These are phyloP conservation scores for Ustilago esculenta DNA, from an alignment of 1,284 basidiomycete species.

Conservation along the genomic window DNA sequence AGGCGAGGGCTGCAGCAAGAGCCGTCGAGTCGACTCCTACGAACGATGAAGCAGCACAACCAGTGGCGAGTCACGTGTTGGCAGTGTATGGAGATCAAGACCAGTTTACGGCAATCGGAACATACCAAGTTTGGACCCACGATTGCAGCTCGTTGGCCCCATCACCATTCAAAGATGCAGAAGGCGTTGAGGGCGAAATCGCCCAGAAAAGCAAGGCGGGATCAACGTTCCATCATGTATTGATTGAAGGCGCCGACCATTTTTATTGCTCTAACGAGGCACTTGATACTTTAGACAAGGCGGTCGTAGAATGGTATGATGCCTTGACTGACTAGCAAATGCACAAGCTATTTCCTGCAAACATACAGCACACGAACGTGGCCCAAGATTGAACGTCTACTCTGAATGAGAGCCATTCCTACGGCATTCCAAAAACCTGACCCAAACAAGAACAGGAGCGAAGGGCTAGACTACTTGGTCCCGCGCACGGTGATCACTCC, in stretches of 20 bases:
- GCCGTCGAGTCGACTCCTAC: constrained; percentile 14
- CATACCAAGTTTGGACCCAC: constrained; percentile 31
- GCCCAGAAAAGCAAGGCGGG: background rate
- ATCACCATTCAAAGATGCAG: background rate
- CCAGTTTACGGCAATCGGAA: constrained; percentile 37
- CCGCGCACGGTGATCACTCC: constrained; percentile 48
- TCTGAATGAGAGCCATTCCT: no score
- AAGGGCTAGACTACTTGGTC: constrained; percentile 13
- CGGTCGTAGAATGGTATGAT: constrained; percentile 31
- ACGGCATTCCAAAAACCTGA: background rate
- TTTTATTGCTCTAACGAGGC: constrained; percentile 30
- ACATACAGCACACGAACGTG: background rate
- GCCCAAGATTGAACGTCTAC: background rate
- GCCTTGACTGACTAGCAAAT: constrained; percentile 13
- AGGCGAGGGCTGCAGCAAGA: constrained; percentile 12
- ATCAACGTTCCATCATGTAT: constrained; percentile 37
- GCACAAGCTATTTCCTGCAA: background rate
- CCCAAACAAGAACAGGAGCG: background rate
- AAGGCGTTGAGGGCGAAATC: background rate
- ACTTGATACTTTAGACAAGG: constrained; percentile 21
- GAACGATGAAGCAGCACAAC: constrained; percentile 18
- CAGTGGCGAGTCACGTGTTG: constrained; percentile 31
- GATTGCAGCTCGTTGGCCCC: constrained; percentile 17
- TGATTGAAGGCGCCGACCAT: constrained; percentile 37
- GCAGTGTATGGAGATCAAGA: constrained; percentile 42